Conservation (phyloP, 257 asterid species). For the Penstemon newberryi region DNA sequence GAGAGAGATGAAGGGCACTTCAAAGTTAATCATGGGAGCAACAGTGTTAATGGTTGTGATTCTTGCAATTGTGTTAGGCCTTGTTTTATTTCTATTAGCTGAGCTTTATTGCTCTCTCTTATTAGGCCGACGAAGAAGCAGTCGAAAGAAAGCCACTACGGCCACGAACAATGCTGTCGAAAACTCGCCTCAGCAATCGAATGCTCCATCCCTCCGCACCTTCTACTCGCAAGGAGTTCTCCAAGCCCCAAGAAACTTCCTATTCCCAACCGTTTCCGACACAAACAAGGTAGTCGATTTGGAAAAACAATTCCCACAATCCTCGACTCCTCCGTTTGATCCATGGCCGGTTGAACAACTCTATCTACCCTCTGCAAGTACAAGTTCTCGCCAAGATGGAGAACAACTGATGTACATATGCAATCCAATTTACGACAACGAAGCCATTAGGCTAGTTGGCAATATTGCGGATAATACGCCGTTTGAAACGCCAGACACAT, state of each 20-base stretch:
- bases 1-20: slow-evolving; percentile 37
- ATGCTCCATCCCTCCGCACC: slow-evolving; percentile 39
- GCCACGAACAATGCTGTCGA: background rate
- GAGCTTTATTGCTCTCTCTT: slow-evolving; percentile 61
- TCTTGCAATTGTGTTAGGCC: slow-evolving; percentile 44
- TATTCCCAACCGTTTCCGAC: slow-evolving; percentile 40
- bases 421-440: slow-evolving; percentile 55
- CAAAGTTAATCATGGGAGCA: slow-evolving; percentile 53
- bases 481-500: slow-evolving; percentile 51
- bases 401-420: slow-evolving; percentile 46
- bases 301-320: slow-evolving; percentile 34
- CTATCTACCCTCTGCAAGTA: slow-evolving; percentile 27
- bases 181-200: slow-evolving; percentile 12
- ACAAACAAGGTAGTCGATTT: slow-evolving; percentile 18
- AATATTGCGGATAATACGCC: slow-evolving; percentile 40
- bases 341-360: slow-evolving; percentile 12
- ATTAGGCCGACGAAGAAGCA: slow-evolving; percentile 28
- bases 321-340: slow-evolving; percentile 4
- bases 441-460: background rate
- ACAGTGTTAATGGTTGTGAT: slow-evolving; percentile 37
- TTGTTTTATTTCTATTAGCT: slow-evolving; percentile 49
- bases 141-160: background rate
- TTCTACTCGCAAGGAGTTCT: slow-evolving; percentile 57
- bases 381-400: slow-evolving; percentile 10
- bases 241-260: slow-evolving; percentile 52